These are phyloP conservation scores for Arthrobotrys musiformis DNA, from an alignment of 2,329 filamentous ascomycete genomes.

Conservation along the genomic window DNA sequence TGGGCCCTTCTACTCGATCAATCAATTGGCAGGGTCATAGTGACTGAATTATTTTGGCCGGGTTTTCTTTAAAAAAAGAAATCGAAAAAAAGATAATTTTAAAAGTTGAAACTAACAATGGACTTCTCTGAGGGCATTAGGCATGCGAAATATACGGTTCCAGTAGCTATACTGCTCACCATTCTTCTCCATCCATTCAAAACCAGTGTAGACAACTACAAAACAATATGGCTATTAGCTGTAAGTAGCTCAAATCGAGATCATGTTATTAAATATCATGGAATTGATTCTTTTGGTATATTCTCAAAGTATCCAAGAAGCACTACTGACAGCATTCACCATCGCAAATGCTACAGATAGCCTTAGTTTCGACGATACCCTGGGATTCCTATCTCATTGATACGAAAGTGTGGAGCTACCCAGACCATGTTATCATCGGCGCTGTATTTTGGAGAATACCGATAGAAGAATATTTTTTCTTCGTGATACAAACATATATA, in stretches of 20 bases:
- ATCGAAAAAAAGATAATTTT: no score
- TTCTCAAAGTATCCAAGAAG: no score
- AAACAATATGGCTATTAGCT: constrained; percentile 70
- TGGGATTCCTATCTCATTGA: constrained; percentile 82
- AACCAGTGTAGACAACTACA: constrained; percentile 72
- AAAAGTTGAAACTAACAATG: neutral
- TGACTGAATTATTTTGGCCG: no score
- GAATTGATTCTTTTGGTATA: neutral
- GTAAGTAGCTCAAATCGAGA: constrained; percentile 59
- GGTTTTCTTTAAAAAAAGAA: no score
- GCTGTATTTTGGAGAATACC: constrained; percentile 74
- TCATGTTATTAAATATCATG: neutral
- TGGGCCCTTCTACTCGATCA: neutral
- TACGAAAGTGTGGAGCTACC: constrained; percentile 77
- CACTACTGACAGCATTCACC: neutral
- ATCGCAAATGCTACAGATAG: constrained; percentile 64
- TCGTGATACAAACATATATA: constrained; percentile 79
- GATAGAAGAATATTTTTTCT: constrained; percentile 79
- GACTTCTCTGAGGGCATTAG: constrained; percentile 62
- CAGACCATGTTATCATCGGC: constrained; percentile 72
- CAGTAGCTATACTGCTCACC: constrained; percentile 71
- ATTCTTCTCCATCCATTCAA: constrained; percentile 71
- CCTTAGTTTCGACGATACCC: constrained; percentile 75
- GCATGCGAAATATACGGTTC: constrained; percentile 75
- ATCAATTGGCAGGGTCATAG: no score